A percentile compares a stretch with the other conserved stretches of the same genome.
These are phyloP conservation scores for Sporothrix inflata DNA, from an alignment of 2,329 filamentous ascomycete species.

Conservation along the genomic window DNA sequence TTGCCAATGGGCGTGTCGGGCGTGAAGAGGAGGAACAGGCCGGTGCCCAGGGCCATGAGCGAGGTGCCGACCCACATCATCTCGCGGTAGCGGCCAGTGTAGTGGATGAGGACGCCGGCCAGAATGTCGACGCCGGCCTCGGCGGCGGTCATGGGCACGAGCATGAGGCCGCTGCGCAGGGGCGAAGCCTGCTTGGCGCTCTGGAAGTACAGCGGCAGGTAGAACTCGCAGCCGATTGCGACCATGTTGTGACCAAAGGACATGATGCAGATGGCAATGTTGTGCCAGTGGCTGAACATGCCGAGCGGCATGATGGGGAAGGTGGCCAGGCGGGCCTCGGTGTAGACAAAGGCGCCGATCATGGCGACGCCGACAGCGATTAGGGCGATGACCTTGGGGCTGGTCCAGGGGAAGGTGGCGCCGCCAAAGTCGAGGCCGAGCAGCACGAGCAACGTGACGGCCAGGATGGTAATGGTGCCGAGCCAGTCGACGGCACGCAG, in stretches of 20 bases:
- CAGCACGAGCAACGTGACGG: slow-evolving; percentile 65
- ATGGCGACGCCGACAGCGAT: slow-evolving; percentile 44
- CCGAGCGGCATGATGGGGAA: slow-evolving; percentile 51
- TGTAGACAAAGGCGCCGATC: slow-evolving; percentile 49
- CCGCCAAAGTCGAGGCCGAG: slow-evolving; percentile 61
- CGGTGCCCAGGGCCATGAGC: slow-evolving; percentile 59
- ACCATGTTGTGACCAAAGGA: slow-evolving; percentile 57
- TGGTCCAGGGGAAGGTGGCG: slow-evolving; percentile 59
- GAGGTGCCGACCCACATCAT: slow-evolving; percentile 54
- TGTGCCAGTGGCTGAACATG: slow-evolving; percentile 51
- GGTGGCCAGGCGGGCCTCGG: slow-evolving; percentile 49
- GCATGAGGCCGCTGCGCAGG: slow-evolving; percentile 54
- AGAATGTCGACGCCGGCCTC: slow-evolving; percentile 51
- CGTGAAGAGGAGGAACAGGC: slow-evolving; percentile 56
- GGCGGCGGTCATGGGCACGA: slow-evolving; percentile 56
- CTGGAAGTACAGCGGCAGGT: slow-evolving; percentile 53
- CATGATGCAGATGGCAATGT: slow-evolving; percentile 51
- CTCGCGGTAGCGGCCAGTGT: slow-evolving; percentile 59
- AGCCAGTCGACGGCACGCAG: slow-evolving; percentile 63
- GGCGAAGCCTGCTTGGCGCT: slow-evolving; percentile 52
- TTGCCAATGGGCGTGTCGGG: slow-evolving; percentile 48
- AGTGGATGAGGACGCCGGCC: slow-evolving; percentile 50
- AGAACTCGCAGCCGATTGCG: slow-evolving; percentile 54
- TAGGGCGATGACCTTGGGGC: slow-evolving; percentile 59
- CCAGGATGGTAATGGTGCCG: slow-evolving; percentile 63